Evolutionary conservation across 257 asterid genomes (phyloP).

Genomic region (Thymus quinquecostatus): DNA sequence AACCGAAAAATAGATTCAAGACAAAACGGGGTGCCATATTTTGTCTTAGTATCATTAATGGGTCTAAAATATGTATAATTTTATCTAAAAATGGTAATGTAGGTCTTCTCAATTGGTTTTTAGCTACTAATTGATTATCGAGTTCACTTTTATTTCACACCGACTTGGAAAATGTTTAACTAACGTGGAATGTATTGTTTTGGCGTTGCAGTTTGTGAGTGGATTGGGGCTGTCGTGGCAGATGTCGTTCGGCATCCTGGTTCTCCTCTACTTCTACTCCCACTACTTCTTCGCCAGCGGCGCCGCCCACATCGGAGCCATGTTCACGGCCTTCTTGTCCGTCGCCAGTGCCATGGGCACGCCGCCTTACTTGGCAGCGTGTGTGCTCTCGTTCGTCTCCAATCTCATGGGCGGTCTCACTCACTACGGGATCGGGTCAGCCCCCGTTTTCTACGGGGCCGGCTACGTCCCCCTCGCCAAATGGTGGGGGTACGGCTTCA

Average conservation of each 20-base stretch:
- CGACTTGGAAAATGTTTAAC: too few relatives aligned
- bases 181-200: too few relatives aligned
- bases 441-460: slow-evolving; percentile 90
- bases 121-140: too few relatives aligned
- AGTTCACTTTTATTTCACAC: too few relatives aligned
- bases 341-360: slow-evolving; percentile 92
- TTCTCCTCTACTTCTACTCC: slow-evolving; percentile 89
- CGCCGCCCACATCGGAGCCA: slow-evolving; percentile 96
- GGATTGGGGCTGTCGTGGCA: slow-evolving; percentile 98
- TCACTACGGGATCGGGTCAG: slow-evolving; percentile 92
- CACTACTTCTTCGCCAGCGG: slow-evolving; percentile 98
- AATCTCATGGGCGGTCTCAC: slow-evolving; percentile 95
- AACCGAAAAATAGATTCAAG: too few relatives aligned
- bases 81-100: too few relatives aligned
- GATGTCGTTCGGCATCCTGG: slow-evolving; percentile 82
- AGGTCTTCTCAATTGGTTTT: too few relatives aligned
- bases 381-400: slow-evolving; percentile 76
- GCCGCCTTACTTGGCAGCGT: slow-evolving; percentile 77
- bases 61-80: too few relatives aligned
- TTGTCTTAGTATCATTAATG: too few relatives aligned
- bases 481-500: slow-evolving; percentile 95
- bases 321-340: slow-evolving; percentile 92
- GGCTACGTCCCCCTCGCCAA: slow-evolving; percentile 80
- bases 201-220: slow-evolving; percentile 73
- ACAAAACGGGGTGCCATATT: too few relatives aligned